Base-by-base conservation (phyloP, 192 early-diverging fungal species). In the Coemansia sp. region DNA sequence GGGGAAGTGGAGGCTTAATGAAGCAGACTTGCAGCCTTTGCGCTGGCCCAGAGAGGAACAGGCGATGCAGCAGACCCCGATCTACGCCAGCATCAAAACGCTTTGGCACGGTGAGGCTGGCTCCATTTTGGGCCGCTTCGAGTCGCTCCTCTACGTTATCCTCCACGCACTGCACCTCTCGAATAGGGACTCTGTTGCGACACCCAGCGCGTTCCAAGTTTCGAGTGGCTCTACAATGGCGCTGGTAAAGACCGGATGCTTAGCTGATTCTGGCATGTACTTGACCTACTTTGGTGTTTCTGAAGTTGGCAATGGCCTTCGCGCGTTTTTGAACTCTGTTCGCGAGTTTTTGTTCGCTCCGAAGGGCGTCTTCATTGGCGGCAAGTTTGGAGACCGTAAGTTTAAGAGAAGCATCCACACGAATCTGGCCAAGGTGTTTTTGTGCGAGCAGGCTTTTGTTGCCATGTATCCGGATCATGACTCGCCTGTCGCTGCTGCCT, bases 81-180 rank as follows among this genome's bases (percentile, higher is more conserved):
- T 67, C 36, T 42, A 73, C 45, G 58, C 47, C 24, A 57, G 64
- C n/a, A 43, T 73, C 0, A 64, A 38, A 31, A 37, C 68, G 3
- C 61, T 75, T 5, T 17, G 60, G 17, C 45, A 40, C 7, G 17
- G 37, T 2, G 12, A 0, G 1, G 8, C 3, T 2, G 46, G 41
- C 15, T 14, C 47, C 8, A 27, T 75, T 9, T 14, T 65, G 1
- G 54, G 69, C 14, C 58, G 64, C 17, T 3, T 69, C 1, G 73
- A 75, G 56, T 68, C 65, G 27, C 40, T 61, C 2, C 56, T 73
- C 53, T 73, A 67, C 42, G 60, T 68, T 56, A 56, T 56, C 32
- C 17, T 56, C 5, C 32, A 35, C 31, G 53, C 32, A 2, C n/a
- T 56, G 47, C 27, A 10, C 15, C 24, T 14, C 47, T 51, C 47